Evolutionary conservation across 2,329 filamentous ascomycete genomes (phyloP), one percentile per base, ranked within the genome.

Genomic region (Diplodia mutila): DNA sequence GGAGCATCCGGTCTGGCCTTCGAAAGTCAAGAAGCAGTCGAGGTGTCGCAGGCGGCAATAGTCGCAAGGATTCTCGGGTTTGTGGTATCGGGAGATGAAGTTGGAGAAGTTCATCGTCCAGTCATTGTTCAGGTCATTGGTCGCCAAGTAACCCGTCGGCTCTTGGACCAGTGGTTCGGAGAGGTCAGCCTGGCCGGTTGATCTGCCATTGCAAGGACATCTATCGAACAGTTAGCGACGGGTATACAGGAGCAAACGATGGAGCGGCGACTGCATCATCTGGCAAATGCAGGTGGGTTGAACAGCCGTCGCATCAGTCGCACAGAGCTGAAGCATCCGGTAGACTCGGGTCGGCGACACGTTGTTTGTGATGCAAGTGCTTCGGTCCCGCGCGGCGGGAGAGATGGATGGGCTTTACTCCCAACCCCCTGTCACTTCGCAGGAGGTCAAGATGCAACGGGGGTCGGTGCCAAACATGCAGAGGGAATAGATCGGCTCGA

Each of bases 41-140:
- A 85, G 77, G n/a, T 78, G 76, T 71, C 74, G 80, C 1, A 80
- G 80, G 27, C 78, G 75, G 70, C 83, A 85, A 69, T 84, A 83
- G 42, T 83, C 80, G 73, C 83, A 85, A 34, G 81, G 75, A 59
- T 80, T 75, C 39, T 77, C 75, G 7, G 82, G 80, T 65, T 82
- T 80, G 42, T 80, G 75, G 69, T 84, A 84, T 68, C 79, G 74
- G 37, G 82, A 82, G 21, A 85, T 79, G 78, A 79, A 84, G 69
- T 76, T 79, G 6, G 79, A 79, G 68, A 83, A 83, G 69, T 82
- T 78, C 29, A 75, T 77, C 70, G 82, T 77, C 69, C 75, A 79
- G 21, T 77, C 76, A 18, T 71, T 64, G 51, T 67, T 66, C n/a
- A 67, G 61, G 65, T 65, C 68, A 70, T 72, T 57, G 71, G 68